phyloP scores from a whole-genome alignment of 2,329 filamentous ascomycete species.

The Xylaria sp. region DNA sequence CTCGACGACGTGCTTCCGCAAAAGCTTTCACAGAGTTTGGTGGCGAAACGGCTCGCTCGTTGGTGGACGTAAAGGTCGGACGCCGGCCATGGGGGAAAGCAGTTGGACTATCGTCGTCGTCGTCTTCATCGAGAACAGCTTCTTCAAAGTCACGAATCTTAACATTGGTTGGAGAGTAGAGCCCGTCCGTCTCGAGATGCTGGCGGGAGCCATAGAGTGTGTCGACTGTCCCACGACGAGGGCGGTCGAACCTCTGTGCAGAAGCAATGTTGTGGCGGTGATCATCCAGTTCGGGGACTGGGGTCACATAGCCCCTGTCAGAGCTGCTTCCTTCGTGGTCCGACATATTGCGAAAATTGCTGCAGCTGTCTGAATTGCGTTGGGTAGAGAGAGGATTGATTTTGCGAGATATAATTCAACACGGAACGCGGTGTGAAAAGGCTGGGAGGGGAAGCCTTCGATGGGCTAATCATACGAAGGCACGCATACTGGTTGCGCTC shows the following conservation, averaged over 20 bases:
- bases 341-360: slow-evolving; percentile 69
- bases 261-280: slow-evolving; percentile 77
- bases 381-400: neutral
- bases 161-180: slow-evolving; percentile 55
- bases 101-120: slow-evolving; percentile 58
- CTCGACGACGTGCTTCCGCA: slow-evolving; percentile 86
- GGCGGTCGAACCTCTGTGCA: slow-evolving; percentile 68
- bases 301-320: slow-evolving; percentile 75
- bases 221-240: slow-evolving; percentile 78
- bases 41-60: slow-evolving; percentile 79
- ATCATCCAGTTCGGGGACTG: slow-evolving; percentile 86
- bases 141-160: slow-evolving; percentile 85
- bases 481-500: slow-evolving; percentile 48
- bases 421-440: slow-evolving; percentile 4
- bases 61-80: slow-evolving; percentile 66
- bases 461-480: slow-evolving; percentile 49
- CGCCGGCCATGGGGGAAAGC: slow-evolving; percentile 61
- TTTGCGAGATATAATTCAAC: slow-evolving; percentile 15
- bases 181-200: slow-evolving; percentile 53
- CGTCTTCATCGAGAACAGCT: slow-evolving; percentile 82
- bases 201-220: slow-evolving; percentile 70
- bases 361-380: slow-evolving; percentile 35
- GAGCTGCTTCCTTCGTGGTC: slow-evolving; percentile 70
- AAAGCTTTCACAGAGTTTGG: slow-evolving; percentile 99
- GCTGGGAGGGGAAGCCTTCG: slow-evolving; percentile 48